Base-by-base conservation (phyloP, 371 early-diverging fungal species). In the Saksenaea vasiformis region DNA sequence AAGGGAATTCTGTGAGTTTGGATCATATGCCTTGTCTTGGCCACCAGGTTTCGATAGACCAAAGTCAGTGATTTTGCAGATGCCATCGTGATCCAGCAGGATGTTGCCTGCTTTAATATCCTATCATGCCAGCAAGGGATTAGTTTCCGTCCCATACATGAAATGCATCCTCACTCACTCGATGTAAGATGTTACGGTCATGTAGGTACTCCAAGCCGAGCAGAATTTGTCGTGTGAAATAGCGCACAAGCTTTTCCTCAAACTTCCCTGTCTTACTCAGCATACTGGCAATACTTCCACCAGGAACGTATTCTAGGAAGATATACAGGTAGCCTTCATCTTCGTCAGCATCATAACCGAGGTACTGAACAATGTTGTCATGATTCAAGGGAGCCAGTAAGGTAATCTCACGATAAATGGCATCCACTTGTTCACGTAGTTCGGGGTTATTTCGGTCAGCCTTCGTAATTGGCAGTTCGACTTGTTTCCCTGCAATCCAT, bases 41-140 rank as follows among this genome's bases (percentile, higher is more conserved):
- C 77, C 78, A 61, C 74, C 76, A 63, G 93, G 90, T 77, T 99
- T 98, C 3, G 98, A 95, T 27, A 99, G 87, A 24, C 99, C 99
- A 88, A 99, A 99, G 80, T 99, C 99, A 1, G 97, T 93, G 55
- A 99, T 98, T 80, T 98, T 99, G 60, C 94, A 92, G 17, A 83
- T 80, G 26, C 97, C 97, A 57, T 92, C 84, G 58, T 89, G 87
- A 72, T 96, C 96, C 9, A 99, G 86, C 17, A 94, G 71, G 67
- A 97, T 91, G 57, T 98, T 98, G 57, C 93, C 95, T 31, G 95
- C 96, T 69, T 98, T 98, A 72, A 98, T 95, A 71, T 98, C 98
- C 82, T 81, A 53, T 53, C 22, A 31, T 37, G 24, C 22, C 5
- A 43, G 11, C 22, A 15, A 56, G 13, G n/a, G 43, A 37, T 54